Percentiles rank a stretch among this genome's conserved stretches.
Conservation (phyloP, 2,329 filamentous ascomycete species). For the Hypoxylon sp. region DNA sequence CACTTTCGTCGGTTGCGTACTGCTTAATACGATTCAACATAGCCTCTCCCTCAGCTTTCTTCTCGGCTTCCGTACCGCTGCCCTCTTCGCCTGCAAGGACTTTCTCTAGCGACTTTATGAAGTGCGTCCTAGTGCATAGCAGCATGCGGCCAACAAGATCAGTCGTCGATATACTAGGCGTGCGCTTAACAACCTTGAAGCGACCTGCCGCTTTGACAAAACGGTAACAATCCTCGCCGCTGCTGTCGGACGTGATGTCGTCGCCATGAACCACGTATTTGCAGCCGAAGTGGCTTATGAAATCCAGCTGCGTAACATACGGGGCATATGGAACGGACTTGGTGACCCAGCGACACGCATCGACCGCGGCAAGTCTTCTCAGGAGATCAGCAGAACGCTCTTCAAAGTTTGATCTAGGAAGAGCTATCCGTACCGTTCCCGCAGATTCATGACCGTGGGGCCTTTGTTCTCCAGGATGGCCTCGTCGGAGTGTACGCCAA, state of each 20-base stretch:
- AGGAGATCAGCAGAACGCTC: slow-evolving; percentile 48
- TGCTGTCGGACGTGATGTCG: slow-evolving; percentile 94
- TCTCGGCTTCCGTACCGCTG: slow-evolving; percentile 75
- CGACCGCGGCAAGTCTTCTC: slow-evolving; percentile 82
- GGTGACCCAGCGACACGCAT: slow-evolving; percentile 96
- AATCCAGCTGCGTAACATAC: slow-evolving; percentile 93
- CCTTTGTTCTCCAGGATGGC: slow-evolving; percentile 97
- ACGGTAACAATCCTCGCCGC: slow-evolving; percentile 95
- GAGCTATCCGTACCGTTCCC: slow-evolving; percentile 75
- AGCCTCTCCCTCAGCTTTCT: slow-evolving; percentile 70
- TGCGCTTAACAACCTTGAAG: slow-evolving; percentile 97
- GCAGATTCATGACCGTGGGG: slow-evolving; percentile 94
- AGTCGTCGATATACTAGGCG: slow-evolving; percentile 95
- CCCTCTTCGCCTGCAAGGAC: slow-evolving; percentile 79
- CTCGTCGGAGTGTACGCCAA: slow-evolving; percentile 96
- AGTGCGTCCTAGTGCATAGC: slow-evolving; percentile 93
- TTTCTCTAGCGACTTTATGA: slow-evolving; percentile 83
- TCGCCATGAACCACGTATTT: slow-evolving; percentile 96
- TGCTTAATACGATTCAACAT: slow-evolving; percentile 84
- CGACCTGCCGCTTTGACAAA: slow-evolving; percentile 94
- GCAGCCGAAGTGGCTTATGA: slow-evolving; percentile 96
- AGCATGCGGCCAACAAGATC: slow-evolving; percentile 99
- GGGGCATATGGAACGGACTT: slow-evolving; percentile 85
- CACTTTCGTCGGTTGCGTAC: slow-evolving; percentile 90
- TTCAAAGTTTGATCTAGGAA: slow-evolving; percentile 41